Percentiles rank a stretch among this genome's conserved stretches.
Conservation (phyloP, 208 protist species). For the Kentomonas sorsogonicus region DNA sequence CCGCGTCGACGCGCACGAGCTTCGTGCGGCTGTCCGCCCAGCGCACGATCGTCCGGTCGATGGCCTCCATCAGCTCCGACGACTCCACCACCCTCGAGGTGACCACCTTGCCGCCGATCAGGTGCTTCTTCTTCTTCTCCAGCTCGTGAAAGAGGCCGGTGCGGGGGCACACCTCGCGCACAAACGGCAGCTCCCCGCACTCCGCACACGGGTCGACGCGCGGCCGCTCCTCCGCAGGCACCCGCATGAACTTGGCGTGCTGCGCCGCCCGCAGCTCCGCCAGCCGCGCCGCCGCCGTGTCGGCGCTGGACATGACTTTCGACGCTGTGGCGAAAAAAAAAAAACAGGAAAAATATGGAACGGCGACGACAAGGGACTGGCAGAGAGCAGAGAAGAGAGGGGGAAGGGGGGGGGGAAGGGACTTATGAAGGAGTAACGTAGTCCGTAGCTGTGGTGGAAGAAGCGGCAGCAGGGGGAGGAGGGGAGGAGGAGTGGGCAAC, state of each 20-base stretch:
- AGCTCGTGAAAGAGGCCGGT: constrained; percentile 72
- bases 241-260: constrained; percentile 21
- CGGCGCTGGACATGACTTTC: no score
- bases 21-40: constrained; percentile 72
- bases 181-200: constrained; percentile 56
- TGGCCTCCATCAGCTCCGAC: constrained; percentile 64
- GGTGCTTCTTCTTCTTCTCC: constrained; percentile 32
- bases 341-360: constrained; percentile 1
- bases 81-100: constrained; percentile 44
- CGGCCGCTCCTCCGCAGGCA: constrained; percentile 24
- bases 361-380: not conserved
- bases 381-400: no score
- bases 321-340: constrained; percentile 9
- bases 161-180: constrained; percentile 47
- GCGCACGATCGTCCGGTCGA: constrained; percentile 62
- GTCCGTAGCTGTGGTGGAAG: no score
- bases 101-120: constrained; percentile 65
- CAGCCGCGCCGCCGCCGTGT: no score
- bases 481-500: no score
- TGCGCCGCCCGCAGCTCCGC: constrained; percentile 29
- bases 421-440: no score
- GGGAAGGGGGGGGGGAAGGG: no score
- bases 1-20: constrained; percentile 66
- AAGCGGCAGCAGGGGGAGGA: no score
- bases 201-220: constrained; percentile 42